These are phyloP conservation scores for Boechera stricta DNA, from an alignment of 345 rosid genomes.

Conservation along the genomic window DNA sequence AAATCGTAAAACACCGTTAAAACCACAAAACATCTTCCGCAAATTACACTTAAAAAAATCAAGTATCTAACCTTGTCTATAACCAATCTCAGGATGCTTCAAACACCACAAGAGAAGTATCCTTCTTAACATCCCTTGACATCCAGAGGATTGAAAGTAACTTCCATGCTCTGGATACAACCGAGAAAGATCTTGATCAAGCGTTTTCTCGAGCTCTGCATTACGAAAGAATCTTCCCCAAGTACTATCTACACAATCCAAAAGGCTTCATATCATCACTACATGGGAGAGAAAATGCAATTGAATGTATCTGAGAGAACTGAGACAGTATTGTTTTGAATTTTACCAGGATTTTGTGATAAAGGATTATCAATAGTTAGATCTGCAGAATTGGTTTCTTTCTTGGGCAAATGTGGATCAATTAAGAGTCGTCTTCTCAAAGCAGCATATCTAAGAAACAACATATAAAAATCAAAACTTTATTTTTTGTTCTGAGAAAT, in stretches of 20 bases:
- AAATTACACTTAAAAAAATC: not conserved
- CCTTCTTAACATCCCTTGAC: constrained; percentile 95
- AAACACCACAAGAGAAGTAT: constrained; percentile 93
- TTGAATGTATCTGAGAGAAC: not conserved
- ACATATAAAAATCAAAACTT: constrained; percentile 25
- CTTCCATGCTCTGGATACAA: constrained; percentile 95
- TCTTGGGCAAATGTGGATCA: constrained; percentile 78
- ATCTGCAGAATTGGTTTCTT: constrained; percentile 66
- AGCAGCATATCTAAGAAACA: constrained; percentile 70
- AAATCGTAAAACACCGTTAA: not conserved
- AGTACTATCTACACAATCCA: constrained; percentile 72
- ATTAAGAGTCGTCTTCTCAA: constrained; percentile 76
- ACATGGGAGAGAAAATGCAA: not conserved
- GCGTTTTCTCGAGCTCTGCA: constrained; percentile 93
- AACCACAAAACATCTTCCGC: not conserved
- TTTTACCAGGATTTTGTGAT: constrained; percentile 91
- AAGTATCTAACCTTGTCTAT: constrained; percentile 75
- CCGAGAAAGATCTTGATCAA: constrained; percentile 91
- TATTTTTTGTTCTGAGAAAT: no score
- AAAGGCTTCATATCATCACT: not conserved
- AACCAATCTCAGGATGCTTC: constrained; percentile 85
- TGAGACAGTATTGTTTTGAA: not conserved
- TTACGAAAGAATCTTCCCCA: constrained; percentile 97
- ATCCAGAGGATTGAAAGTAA: constrained; percentile 92
- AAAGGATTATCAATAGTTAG: constrained; percentile 86